phyloP scores from a whole-genome alignment of 257 asterid species.

The Catharanthus roseus region DNA sequence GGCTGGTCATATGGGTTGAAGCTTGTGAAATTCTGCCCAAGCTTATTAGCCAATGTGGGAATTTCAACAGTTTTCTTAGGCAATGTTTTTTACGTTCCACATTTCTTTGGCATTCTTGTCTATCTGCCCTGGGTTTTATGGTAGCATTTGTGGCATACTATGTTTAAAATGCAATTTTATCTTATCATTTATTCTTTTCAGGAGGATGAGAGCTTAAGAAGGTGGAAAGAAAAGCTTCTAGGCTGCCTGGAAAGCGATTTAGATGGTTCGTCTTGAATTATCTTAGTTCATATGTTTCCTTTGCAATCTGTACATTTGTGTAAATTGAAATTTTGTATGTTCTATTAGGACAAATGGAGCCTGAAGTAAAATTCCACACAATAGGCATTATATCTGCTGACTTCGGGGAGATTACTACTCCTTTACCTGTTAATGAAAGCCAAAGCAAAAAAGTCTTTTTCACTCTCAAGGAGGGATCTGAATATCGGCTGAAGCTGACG shows the following conservation, averaged over 20 bases:
- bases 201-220: slow-evolving; percentile 78
- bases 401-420: slow-evolving; percentile 60
- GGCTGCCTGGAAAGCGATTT: slow-evolving; percentile 72
- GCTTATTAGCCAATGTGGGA: too few species aligned
- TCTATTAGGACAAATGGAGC: slow-evolving; percentile 55
- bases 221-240: slow-evolving; percentile 83
- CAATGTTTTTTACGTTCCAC: too few species aligned
- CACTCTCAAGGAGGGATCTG: slow-evolving; percentile 60
- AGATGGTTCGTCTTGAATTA: slow-evolving; percentile 40
- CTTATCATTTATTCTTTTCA: slow-evolving; percentile 16
- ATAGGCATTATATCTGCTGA: slow-evolving; percentile 58
- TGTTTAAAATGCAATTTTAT: not conserved
- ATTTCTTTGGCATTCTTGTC: not conserved
- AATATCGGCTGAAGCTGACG: slow-evolving; percentile 54
- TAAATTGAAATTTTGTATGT: slow-evolving; percentile 8
- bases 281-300: not conserved
- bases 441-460: slow-evolving; percentile 41
- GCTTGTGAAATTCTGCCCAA: too few species aligned
- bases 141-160: not conserved
- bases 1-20: too few species aligned
- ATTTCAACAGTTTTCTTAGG: too few species aligned
- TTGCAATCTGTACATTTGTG: not conserved
- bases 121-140: not conserved
- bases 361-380: slow-evolving; percentile 66
- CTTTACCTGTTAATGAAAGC: slow-evolving; percentile 46